Percentiles rank a stretch among this genome's conserved stretches.
These are phyloP conservation scores for Vitellaria paradoxa DNA, from an alignment of 179 eudicot species.

Conservation along the genomic window DNA sequence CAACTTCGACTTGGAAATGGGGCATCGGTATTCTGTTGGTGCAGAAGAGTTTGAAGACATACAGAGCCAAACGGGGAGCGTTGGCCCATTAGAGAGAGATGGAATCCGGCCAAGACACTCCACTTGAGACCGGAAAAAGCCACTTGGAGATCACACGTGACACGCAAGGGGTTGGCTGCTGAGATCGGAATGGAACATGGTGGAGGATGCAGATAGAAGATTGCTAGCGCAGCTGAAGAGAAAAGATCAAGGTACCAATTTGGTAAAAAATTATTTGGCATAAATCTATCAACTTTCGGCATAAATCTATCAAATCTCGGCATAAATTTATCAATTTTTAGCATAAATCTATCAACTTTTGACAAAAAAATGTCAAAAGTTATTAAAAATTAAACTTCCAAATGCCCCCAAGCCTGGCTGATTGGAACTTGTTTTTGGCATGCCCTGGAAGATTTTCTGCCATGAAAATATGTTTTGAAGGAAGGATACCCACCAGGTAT, in stretches of 20 bases:
- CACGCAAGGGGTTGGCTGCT: constrained; percentile 1
- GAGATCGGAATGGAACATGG: constrained; percentile 10
- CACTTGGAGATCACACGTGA: constrained; percentile 3
- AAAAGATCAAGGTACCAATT: neutral
- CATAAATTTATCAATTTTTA: too few species aligned
- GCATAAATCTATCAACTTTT: too few species aligned
- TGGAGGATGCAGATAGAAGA: constrained; percentile 2
- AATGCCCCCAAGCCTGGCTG: too few species aligned
- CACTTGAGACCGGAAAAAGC: constrained; percentile 8
- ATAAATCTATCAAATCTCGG: too few species aligned
- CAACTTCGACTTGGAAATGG: constrained; percentile 17
- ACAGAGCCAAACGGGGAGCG: constrained; percentile 17
- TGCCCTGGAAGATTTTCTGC: neutral
- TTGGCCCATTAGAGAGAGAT: constrained; percentile 14
- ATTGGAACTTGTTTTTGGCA: neutral
- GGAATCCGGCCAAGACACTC: constrained; percentile 4
- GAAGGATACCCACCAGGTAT: neutral
- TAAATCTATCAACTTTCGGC: too few species aligned
- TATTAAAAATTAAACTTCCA: too few species aligned
- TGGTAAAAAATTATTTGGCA: neutral
- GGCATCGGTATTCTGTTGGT: constrained; percentile 18
- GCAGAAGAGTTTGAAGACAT: constrained; percentile 22
- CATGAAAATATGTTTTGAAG: neutral
- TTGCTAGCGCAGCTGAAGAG: neutral
- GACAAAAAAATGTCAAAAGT: too few species aligned